Evolutionary conservation across 2,329 filamentous ascomycete species (phyloP).

Genomic region (Fusarium sp.): DNA sequence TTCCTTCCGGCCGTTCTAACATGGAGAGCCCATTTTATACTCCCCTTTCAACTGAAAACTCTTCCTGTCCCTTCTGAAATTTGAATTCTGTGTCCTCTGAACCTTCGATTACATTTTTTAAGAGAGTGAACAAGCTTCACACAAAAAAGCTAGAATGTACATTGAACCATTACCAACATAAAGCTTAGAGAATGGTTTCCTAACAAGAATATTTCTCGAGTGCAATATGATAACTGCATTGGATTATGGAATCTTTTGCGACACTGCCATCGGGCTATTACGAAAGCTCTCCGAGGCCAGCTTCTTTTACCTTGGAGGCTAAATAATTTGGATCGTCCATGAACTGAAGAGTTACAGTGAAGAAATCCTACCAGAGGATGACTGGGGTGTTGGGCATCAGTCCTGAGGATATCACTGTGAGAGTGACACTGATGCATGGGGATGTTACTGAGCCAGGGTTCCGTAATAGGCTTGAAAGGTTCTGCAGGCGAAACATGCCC

Average conservation of each 20-base stretch:
- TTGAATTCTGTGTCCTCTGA: neutral
- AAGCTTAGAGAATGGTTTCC: neutral
- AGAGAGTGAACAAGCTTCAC: neutral
- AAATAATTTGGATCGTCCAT: neutral
- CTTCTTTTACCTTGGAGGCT: neutral
- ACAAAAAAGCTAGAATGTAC: neutral
- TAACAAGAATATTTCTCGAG: neutral
- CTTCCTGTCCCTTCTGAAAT: neutral
- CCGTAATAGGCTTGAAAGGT: neutral
- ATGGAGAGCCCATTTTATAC: neutral
- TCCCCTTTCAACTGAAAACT: neutral
- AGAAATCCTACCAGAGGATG: neutral
- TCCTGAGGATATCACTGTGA: neutral
- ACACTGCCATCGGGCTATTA: too few species aligned
- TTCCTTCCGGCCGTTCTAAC: neutral
- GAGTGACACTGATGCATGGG: neutral
- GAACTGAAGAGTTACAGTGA: neutral
- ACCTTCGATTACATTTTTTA: neutral
- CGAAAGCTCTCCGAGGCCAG: neutral
- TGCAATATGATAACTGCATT: neutral
- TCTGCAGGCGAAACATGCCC: conserved; percentile 16
- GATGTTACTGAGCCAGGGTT: too few species aligned
- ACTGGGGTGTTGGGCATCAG: neutral
- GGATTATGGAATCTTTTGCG: neutral
- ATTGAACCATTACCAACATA: neutral